Base-by-base conservation (phyloP, 371 early-diverging fungal species). In the Mortierella sp. region DNA sequence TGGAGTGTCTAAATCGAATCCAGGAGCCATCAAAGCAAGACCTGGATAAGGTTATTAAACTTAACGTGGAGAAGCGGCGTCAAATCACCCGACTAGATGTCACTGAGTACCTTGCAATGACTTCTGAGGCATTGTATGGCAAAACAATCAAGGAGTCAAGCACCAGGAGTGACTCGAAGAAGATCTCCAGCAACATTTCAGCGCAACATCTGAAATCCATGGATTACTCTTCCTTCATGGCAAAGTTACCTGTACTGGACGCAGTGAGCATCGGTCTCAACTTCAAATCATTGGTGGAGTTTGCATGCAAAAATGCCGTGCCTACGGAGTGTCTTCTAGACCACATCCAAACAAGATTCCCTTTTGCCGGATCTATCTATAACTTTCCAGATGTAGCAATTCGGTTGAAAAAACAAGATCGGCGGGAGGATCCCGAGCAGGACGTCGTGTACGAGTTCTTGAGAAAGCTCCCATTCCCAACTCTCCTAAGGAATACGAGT, bases 341-440 rank as follows among this genome's bases (percentile, higher is more conserved):
- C 2, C 86, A 84, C 28, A 31, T 87, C 14, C 62, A 52, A 31
- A 74, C 65, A 19, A 79, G 84, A 4, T 80, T 80, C 49, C 87
- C 87, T 19, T 68, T 83, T 54, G 72, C 82, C 23, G 82, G 86
- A 13, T 79, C 78, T 6, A 23, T 87, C 16, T 85, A 84, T 52
- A 71, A 56, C 31, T 72, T 82, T 48, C 28, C 50, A 4, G 73
- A 68, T 19, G 52, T 82, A 3, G 28, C 62, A 4, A 21, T 8
- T 6, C 19, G 38, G 5, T 14, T 49, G 16, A 19, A 45, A 13
- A 5, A 6, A 18, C 16, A 46, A 2, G 9, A 14, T 18, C 47
- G 19, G 4, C 38, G 38, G 7, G 21, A 19, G 2, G 34, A 31
- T 7, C 47, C 34, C 12, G 61, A 28, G 57, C 69, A 71, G 34